Evolutionary conservation across 768 basidiomycete genomes (phyloP).

Genomic region (Asterophora lycoperdoides): DNA sequence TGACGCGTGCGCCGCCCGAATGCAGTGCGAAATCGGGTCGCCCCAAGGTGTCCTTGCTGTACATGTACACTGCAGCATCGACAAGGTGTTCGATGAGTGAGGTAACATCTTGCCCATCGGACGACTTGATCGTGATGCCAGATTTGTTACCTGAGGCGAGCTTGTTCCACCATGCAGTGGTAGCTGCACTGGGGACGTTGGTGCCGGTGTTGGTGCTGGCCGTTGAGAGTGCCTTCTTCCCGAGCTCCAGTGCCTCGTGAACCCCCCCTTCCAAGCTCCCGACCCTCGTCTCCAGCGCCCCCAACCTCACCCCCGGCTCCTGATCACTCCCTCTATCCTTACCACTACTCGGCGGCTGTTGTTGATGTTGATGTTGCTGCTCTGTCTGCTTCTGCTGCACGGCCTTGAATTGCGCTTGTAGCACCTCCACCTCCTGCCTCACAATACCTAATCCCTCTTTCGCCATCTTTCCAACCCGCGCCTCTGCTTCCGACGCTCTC

Average conservation of each 20-base stretch:
- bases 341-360: constrained; percentile 14
- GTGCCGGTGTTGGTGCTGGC: constrained; percentile 22
- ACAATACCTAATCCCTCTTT: constrained; percentile 44
- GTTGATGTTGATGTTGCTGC: constrained; percentile 9
- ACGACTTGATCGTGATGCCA: constrained; percentile 61
- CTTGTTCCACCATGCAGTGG: constrained; percentile 63
- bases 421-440: constrained; percentile 50
- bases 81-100: constrained; percentile 72
- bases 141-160: constrained; percentile 44
- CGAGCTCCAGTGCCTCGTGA: constrained; percentile 67
- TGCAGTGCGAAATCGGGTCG: constrained; percentile 83
- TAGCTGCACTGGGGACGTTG: constrained; percentile 32
- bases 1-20: constrained; percentile 74
- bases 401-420: constrained; percentile 40
- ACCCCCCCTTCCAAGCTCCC: constrained; percentile 58
- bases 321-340: constrained; percentile 37
- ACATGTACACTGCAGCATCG: constrained; percentile 63
- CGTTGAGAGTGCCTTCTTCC: constrained; percentile 42
- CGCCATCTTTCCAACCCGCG: constrained; percentile 39
- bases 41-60: constrained; percentile 73
- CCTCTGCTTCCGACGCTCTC: constrained; percentile 52
- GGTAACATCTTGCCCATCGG: constrained; percentile 70
- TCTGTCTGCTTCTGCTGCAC: constrained; percentile 17
- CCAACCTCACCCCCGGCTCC: constrained; percentile 52
- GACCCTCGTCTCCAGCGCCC: constrained; percentile 58